A percentile compares a stretch with the other conserved stretches of the same genome.
Evolutionary conservation across 2,329 filamentous ascomycete species (phyloP).

Genomic region (Penicillium sp.): DNA sequence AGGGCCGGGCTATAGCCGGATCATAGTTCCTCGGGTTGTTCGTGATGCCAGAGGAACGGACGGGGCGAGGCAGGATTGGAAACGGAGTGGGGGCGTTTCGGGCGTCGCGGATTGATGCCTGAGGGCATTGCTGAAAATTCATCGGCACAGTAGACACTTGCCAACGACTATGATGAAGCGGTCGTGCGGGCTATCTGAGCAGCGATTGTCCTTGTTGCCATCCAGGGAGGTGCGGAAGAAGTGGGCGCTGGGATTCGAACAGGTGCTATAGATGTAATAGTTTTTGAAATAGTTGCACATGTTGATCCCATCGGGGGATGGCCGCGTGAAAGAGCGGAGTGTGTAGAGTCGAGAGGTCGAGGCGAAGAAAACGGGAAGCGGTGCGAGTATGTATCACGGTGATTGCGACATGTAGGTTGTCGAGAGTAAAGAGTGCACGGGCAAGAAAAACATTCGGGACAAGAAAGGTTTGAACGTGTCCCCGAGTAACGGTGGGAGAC

Average conservation of each 20-base stretch:
- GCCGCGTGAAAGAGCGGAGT: background rate
- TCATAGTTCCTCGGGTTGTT: slow-evolving; percentile 12
- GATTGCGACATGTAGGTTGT: background rate
- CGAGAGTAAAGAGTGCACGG: background rate
- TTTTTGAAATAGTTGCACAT: slow-evolving; percentile 68
- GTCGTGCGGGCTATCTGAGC: slow-evolving; percentile 66
- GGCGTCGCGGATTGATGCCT: background rate
- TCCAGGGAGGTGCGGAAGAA: slow-evolving; percentile 70
- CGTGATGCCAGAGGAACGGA: slow-evolving; percentile 3
- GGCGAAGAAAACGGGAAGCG: background rate
- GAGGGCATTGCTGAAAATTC: background rate
- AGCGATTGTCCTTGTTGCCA: slow-evolving; percentile 59
- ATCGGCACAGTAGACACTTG: slow-evolving; percentile 55
- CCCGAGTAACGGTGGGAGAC: slow-evolving; percentile 6
- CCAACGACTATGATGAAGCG: slow-evolving; percentile 69
- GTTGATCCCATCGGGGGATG: slow-evolving; percentile 21
- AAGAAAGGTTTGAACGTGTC: background rate
- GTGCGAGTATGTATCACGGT: background rate
- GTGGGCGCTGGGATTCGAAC: slow-evolving; percentile 66
- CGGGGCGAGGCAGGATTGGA: background rate
- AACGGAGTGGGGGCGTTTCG: slow-evolving; percentile 1
- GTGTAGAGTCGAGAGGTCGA: background rate
- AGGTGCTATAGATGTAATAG: slow-evolving; percentile 73
- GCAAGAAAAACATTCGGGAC: background rate
- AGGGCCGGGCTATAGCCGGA: slow-evolving; percentile 16